phyloP scores from a whole-genome alignment of 176 grass and related monocot genomes.

The Oryza brachyantha region DNA sequence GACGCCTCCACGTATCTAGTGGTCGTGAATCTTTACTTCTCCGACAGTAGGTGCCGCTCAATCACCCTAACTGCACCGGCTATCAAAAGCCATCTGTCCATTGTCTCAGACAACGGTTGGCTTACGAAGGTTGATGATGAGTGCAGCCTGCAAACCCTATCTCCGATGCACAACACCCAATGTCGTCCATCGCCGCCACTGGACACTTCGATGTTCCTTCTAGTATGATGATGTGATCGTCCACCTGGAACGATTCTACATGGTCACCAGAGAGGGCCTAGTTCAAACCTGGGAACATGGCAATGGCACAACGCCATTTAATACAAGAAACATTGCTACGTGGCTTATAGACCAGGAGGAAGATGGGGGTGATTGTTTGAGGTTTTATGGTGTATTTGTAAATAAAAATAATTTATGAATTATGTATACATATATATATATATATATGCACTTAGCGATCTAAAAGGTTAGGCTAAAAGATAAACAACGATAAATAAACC shows the following conservation, averaged over 20 bases:
- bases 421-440: too few relatives aligned
- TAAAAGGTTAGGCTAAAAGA: too few relatives aligned
- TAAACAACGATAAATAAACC: too few relatives aligned
- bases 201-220: neutral
- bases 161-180: neutral
- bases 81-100: neutral
- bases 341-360: neutral
- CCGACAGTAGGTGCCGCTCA: neutral
- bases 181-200: neutral
- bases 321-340: too few relatives aligned
- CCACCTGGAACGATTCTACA: neutral
- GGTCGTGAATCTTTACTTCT: neutral
- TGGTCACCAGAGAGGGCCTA: neutral
- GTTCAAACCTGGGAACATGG: neutral
- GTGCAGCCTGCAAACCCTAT: constrained; percentile 17
- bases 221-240: neutral
- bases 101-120: neutral
- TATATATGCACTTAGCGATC: too few relatives aligned
- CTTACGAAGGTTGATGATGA: neutral
- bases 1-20: neutral
- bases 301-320: neutral
- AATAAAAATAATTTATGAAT: too few relatives aligned
- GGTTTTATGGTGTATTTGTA: too few relatives aligned
- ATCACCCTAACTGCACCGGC: neutral
- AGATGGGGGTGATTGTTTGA: too few relatives aligned